phyloP scores from a whole-genome alignment of 2,329 filamentous ascomycete genomes.

The Aspergillus piperis region DNA sequence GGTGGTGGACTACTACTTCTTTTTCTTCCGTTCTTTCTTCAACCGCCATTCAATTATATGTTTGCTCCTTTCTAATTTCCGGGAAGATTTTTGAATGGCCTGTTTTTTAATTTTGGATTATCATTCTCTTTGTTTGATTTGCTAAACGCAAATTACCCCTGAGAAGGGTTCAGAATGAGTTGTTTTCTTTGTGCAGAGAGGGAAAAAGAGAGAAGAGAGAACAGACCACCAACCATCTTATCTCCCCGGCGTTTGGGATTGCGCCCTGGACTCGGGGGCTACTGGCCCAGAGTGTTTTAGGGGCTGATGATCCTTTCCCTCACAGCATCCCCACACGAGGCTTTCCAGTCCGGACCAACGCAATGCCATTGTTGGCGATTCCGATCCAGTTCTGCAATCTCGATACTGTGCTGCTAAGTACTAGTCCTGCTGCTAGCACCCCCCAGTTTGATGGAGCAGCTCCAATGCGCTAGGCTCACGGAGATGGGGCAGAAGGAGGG shows the following conservation, averaged over 20 bases:
- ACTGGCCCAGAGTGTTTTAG: conserved; percentile 16
- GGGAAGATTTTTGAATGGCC: too few relatives aligned
- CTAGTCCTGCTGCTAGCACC: too few relatives aligned
- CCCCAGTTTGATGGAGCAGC: not conserved
- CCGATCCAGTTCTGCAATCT: conserved; percentile 15
- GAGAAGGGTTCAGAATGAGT: not conserved
- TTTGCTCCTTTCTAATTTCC: too few relatives aligned
- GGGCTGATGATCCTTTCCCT: conserved; percentile 20
- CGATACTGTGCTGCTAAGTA: not conserved
- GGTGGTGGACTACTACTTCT: not conserved
- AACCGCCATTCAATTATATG: too few relatives aligned
- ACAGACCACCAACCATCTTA: conserved; percentile 12
- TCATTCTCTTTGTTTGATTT: not conserved
- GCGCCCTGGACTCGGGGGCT: conserved; percentile 12
- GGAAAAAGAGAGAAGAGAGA: not conserved
- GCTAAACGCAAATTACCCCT: not conserved
- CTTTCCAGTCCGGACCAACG: not conserved
- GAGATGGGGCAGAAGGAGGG: not conserved
- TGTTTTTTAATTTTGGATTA: not conserved
- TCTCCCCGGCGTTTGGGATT: conserved; percentile 19
- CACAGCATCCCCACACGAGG: conserved; percentile 13
- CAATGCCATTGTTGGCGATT: conserved; percentile 13
- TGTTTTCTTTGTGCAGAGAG: not conserved
- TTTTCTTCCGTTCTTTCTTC: not conserved
- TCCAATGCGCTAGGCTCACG: not conserved